These are phyloP conservation scores for Dactylonectria estremocensis DNA, from an alignment of 2,329 filamentous ascomycete genomes.

Conservation along the genomic window DNA sequence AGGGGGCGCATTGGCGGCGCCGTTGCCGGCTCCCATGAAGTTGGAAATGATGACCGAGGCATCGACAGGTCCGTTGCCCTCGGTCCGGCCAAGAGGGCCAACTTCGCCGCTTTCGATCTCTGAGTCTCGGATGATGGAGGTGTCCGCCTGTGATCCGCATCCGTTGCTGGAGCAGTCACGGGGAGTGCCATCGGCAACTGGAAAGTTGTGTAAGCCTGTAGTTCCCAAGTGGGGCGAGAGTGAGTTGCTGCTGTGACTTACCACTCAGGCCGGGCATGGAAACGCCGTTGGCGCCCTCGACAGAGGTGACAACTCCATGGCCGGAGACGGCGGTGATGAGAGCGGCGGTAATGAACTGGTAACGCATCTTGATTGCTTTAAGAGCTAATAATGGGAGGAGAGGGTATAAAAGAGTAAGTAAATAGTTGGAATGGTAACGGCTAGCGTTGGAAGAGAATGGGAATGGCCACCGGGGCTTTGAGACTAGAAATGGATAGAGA, in stretches of 20 bases:
- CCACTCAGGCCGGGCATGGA: slow-evolving; percentile 71
- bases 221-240: neutral
- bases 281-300: slow-evolving; percentile 74
- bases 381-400: neutral
- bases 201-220: slow-evolving; percentile 5
- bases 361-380: slow-evolving; percentile 48
- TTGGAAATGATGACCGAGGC: slow-evolving; percentile 69
- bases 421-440: slow-evolving; percentile 22
- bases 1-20: slow-evolving; percentile 45
- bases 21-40: slow-evolving; percentile 70
- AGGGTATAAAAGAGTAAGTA: slow-evolving; percentile 10
- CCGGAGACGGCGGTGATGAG: slow-evolving; percentile 66
- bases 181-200: slow-evolving; percentile 76
- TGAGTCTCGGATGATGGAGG: slow-evolving; percentile 76
- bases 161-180: slow-evolving; percentile 74
- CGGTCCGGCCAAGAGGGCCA: slow-evolving; percentile 75
- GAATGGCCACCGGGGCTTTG: slow-evolving; percentile 28
- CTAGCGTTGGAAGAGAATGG: slow-evolving; percentile 25
- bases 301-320: slow-evolving; percentile 71
- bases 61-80: slow-evolving; percentile 72
- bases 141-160: slow-evolving; percentile 78
- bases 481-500: slow-evolving; percentile 10
- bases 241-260: slow-evolving; percentile 30
- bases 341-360: slow-evolving; percentile 46
- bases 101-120: slow-evolving; percentile 68